Evolutionary conservation across 768 basidiomycete genomes (phyloP).

Genomic region (Pulveroboletus sp.): DNA sequence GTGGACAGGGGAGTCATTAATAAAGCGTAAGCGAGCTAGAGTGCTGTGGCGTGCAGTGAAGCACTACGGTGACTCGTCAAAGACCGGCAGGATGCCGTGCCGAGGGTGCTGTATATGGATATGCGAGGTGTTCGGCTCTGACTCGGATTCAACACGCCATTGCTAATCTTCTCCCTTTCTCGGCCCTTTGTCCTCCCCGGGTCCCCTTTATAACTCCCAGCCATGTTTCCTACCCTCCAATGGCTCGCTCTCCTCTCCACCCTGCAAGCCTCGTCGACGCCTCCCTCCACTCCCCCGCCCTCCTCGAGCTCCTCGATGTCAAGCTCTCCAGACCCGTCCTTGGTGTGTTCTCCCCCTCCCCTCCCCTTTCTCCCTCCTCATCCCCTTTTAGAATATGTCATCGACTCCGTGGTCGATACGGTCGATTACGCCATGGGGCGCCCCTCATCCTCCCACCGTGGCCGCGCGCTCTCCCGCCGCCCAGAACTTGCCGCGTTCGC

Average conservation of each 20-base stretch:
- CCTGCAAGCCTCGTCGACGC: slow-evolving; percentile 59
- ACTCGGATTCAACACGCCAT: slow-evolving; percentile 19
- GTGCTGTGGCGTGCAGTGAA: too few relatives aligned
- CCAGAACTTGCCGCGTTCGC: slow-evolving; percentile 56
- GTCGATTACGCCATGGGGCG: slow-evolving; percentile 77
- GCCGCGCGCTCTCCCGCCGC: slow-evolving; percentile 44
- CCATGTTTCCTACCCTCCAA: slow-evolving; percentile 8
- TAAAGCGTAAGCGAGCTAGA: too few relatives aligned
- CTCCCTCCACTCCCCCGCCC: slow-evolving; percentile 56
- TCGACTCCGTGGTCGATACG: slow-evolving; percentile 65
- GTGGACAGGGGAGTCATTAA: background rate
- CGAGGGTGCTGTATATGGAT: too few relatives aligned
- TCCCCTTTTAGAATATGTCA: slow-evolving; percentile 54
- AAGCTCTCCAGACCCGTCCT: slow-evolving; percentile 59
- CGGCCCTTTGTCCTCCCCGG: slow-evolving; percentile 27
- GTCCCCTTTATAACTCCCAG: slow-evolving; percentile 31
- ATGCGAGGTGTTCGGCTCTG: slow-evolving; percentile 15
- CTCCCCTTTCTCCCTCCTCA: background rate
- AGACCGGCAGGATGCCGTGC: too few relatives aligned
- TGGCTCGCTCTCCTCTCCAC: slow-evolving; percentile 37
- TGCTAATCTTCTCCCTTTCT: slow-evolving; percentile 28
- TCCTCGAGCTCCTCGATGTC: slow-evolving; percentile 65
- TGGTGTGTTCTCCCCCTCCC: slow-evolving; percentile 42
- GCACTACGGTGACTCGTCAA: too few relatives aligned
- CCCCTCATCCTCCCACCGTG: slow-evolving; percentile 50